Base-by-base conservation (phyloP, 1,139 yeast species). In the Yamadazyma atlantica region DNA sequence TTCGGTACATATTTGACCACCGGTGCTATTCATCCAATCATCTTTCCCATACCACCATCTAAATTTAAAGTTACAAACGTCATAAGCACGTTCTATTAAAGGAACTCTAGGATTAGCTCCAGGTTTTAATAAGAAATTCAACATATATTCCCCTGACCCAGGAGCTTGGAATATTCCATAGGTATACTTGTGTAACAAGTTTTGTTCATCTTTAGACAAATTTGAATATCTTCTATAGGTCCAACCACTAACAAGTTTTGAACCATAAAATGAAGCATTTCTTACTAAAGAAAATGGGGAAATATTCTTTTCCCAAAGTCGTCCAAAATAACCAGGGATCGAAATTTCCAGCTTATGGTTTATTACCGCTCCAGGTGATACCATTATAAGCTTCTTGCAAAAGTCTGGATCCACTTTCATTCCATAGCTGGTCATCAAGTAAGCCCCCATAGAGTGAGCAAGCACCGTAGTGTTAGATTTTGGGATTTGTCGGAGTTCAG, bases 211-310 rank as follows among this genome's bases (percentile, higher is more conserved):
- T 19, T 47, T 45, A 0, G 59, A 50, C 18, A 79, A 55, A 26
- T 75, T 72, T 17, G 82, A 75, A 55, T 83, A 82, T 37, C 92
- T 60, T 44, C 90, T 63, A 11, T 73, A 71, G 3, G 86, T 73
- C 94, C 92, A 85, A n/a, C 85, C 89, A 45, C 88, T 80, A 0
- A 84, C 85, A 11, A 85, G 60, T 53, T 78, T 74, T 1, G 88
- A 80, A 0, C 94, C 94, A 16, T 81, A 60, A 0, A 82, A 78
- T 0, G 85, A 83, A 0, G 86, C 62, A 42, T 73, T 73, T 41
- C 92, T 62, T 2, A 84, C 85, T 13, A 84, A 52, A 0, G 80
- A 57, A 54, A 85, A 85, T 2, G 92, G 94, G 0, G 89, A 82
- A 13, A 82, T 69, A 51, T 84, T 83, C 41, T 58, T 66, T 50